phyloP scores from a whole-genome alignment of 805 yeast genomes.

The Priceomyces castillae region DNA sequence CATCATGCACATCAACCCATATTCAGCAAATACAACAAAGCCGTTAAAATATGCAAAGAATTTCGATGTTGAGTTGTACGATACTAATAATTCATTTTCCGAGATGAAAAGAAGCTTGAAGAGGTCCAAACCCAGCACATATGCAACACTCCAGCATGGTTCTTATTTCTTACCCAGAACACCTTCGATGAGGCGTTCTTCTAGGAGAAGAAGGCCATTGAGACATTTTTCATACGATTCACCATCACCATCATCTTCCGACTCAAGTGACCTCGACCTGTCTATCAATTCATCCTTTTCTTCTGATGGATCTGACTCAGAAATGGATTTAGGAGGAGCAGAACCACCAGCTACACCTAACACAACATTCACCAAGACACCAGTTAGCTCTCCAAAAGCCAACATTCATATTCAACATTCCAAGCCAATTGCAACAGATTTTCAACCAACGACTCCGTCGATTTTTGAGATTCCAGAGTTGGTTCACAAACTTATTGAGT shows the following conservation, averaged over 20 bases:
- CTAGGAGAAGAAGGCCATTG: slow-evolving; percentile 6
- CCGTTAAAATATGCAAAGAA: slow-evolving; percentile 23
- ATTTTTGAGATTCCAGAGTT: slow-evolving; percentile 80
- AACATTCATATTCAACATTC: not conserved
- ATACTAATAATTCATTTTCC: slow-evolving; percentile 14
- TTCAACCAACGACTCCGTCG: slow-evolving; percentile 16
- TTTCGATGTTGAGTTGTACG: slow-evolving; percentile 22
- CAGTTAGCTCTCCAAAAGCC: not conserved
- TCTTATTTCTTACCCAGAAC: slow-evolving; percentile 2
- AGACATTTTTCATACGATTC: not conserved
- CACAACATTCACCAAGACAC: slow-evolving; percentile 13
- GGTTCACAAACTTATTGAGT: slow-evolving; percentile 54
- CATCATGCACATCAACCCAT: slow-evolving; percentile 11
- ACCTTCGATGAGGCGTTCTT: slow-evolving; percentile 9
- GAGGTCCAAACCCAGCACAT: slow-evolving; percentile 7
- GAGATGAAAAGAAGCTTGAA: slow-evolving; percentile 3
- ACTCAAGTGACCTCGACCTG: slow-evolving; percentile 9
- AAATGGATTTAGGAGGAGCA: slow-evolving; percentile 37
- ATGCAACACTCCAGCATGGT: slow-evolving; percentile 2
- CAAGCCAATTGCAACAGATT: not conserved
- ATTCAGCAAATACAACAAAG: slow-evolving; percentile 16
- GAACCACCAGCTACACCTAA: slow-evolving; percentile 27
- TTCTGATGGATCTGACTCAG: slow-evolving; percentile 29
- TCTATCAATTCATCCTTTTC: slow-evolving; percentile 10
- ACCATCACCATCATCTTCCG: slow-evolving; percentile 4